Evolutionary conservation across 2,329 filamentous ascomycete species (phyloP).

Genomic region (Penicillium italicum): DNA sequence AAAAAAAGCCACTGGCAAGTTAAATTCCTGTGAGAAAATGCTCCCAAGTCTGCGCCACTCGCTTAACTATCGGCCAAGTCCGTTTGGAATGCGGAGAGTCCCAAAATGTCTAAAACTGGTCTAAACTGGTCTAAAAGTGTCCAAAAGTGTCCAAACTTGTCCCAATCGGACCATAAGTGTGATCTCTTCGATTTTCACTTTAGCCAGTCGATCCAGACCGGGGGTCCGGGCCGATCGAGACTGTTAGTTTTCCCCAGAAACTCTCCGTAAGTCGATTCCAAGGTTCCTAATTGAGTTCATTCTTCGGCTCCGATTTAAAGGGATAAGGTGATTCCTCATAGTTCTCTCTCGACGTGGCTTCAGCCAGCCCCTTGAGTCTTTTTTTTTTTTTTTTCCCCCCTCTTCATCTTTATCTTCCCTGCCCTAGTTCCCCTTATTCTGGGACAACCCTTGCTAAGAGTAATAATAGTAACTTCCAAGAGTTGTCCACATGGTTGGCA

Average conservation of each 20-base stretch:
- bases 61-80: slow-evolving; percentile 27
- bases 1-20: background rate
- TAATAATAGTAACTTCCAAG: slow-evolving; percentile 16
- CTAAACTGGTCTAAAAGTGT: background rate
- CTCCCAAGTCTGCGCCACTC: slow-evolving; percentile 22
- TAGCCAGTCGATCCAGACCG: slow-evolving; percentile 3
- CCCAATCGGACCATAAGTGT: background rate
- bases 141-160: background rate
- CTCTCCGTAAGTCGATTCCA: no score
- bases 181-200: background rate
- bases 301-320: slow-evolving; percentile 14
- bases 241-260: background rate
- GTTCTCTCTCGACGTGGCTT: slow-evolving; percentile 1
- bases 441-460: background rate
- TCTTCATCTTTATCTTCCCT: background rate
- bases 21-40: background rate
- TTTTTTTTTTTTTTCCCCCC: background rate
- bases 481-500: slow-evolving; percentile 36
- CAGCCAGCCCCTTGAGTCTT: slow-evolving; percentile 1
- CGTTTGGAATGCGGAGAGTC: slow-evolving; percentile 14
- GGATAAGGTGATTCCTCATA: background rate
- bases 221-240: slow-evolving; percentile 12
- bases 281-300: slow-evolving; percentile 5
- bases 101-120: background rate
- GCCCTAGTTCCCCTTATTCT: slow-evolving; percentile 1